Base-by-base conservation (phyloP, 228 moss, liverwort and hornwort species). In the Sphagnum magellanicum region DNA sequence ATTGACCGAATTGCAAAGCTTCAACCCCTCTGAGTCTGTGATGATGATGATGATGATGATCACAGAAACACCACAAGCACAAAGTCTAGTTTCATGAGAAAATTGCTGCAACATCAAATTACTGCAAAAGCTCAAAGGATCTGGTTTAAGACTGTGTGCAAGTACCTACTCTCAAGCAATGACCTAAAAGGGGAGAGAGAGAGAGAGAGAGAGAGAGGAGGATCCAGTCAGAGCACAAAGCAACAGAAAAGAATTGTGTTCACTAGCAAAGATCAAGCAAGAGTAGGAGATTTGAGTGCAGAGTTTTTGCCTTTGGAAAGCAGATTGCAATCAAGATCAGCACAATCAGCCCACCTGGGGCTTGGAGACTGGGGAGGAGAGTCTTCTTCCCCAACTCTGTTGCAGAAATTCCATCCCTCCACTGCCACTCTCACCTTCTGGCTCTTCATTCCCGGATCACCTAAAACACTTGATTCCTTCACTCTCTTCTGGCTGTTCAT, bases 321-420 rank as follows among this genome's bases (percentile, higher is more conserved):
- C 49, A 52, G 62, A 71, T 59, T 11, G 72, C 83, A 83, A 5
- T 13, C 48, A 70, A 92, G 58, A 73, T 95, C 94, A 48, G 94
- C 79, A 81, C 94, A 95, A 71, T 95, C 94, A 4, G 94, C 94
- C 94, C 94, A 95, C 7, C 94, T 91, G 8, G 94, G 92, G 8
- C 94, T 91, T 6, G 94, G 92, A 6, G 90, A 91, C 50, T 81
- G 76, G 10, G 78, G 69, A 9, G 63, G 61, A 0, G 70, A 16
- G 5, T 63, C 52, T 51, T 78, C 81, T 6, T 72, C 52, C 4
- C 94, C 94, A 0, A 86, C 94, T 72, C 94, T 72, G 70, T 95
- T 95, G 65, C 94, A 95, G 74, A 95, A 95, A 77, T 95, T 85
- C 94, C 92, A 95, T 0, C 90, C 82, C 72, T 95, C 94, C 63